Evolutionary conservation across 2,329 filamentous ascomycete genomes (phyloP).

Genomic region (Ceratocystis cubensis): DNA sequence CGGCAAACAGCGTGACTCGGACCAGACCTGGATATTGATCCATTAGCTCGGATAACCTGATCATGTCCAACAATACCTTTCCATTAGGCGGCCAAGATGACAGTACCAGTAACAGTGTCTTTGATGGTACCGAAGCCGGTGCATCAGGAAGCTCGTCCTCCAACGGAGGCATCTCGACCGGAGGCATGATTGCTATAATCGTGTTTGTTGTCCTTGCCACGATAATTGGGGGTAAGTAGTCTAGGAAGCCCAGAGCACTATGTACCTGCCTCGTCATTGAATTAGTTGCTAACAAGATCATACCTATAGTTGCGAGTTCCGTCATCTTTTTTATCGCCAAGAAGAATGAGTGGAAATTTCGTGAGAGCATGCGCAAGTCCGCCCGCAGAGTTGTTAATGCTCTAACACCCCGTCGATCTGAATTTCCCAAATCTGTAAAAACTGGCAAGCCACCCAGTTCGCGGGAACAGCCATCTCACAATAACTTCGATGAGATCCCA

Average conservation of each 20-base stretch:
- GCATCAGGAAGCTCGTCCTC: slow-evolving; percentile 51
- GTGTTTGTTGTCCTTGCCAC: slow-evolving; percentile 55
- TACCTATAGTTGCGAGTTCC: slow-evolving; percentile 44
- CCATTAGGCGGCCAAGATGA: slow-evolving; percentile 31
- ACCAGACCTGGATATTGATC: neutral
- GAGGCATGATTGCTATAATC: slow-evolving; percentile 61
- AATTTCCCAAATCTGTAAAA: slow-evolving; percentile 48
- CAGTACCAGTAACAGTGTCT: slow-evolving; percentile 25
- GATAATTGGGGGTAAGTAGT: slow-evolving; percentile 52
- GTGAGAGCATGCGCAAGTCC: slow-evolving; percentile 57
- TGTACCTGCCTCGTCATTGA: too few relatives aligned
- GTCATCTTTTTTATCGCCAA: slow-evolving; percentile 69
- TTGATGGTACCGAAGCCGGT: slow-evolving; percentile 44
- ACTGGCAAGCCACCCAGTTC: slow-evolving; percentile 26
- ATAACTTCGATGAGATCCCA: slow-evolving; percentile 44
- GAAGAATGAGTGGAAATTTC: slow-evolving; percentile 71
- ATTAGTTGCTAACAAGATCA: slow-evolving; percentile 18
- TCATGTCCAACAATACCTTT: slow-evolving; percentile 31
- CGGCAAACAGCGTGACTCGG: neutral
- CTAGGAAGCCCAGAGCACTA: neutral
- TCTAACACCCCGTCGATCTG: slow-evolving; percentile 48
- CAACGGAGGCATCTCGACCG: slow-evolving; percentile 51
- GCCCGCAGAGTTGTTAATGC: slow-evolving; percentile 48
- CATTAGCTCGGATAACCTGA: neutral
- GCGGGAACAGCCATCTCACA: slow-evolving; percentile 27